Base-by-base conservation (phyloP, 805 yeast genomes). In the Priceomyces castillae region DNA sequence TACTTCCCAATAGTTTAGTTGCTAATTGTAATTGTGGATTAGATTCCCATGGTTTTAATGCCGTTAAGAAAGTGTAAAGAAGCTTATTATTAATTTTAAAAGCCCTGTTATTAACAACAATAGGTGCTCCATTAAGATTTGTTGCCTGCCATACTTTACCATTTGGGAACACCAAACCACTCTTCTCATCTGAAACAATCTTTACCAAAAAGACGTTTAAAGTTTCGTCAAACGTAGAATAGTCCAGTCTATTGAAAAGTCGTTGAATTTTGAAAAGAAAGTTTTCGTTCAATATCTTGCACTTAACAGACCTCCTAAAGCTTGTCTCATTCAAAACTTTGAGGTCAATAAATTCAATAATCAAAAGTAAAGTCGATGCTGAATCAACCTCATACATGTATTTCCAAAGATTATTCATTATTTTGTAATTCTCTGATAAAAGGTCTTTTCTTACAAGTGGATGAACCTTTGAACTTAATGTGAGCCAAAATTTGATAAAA, bases 41-140 rank as follows among this genome's bases (percentile, higher is more conserved):
- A 48, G 86, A 84, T 48, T 86, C 90, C 87, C 95, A 82, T 0
- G 97, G 96, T 53, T 85, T 87, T 54, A 90, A 69, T 23, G 73
- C 67, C 6, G 80, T 80, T 17, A 90, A 57, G 4, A 87, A 62
- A 2, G 82, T 75, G 53, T 80, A 82, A 3, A 88, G 62, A 22
- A 84, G 66, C 56, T 82, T 83, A 61, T 92, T 90, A 55, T 84
- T 77, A 25, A 85, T 68, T 47, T 68, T 78, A 63, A 82, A 85
- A 3, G 67, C 62, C 44, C 67, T 75, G 38, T 73, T 74, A 50
- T 81, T 80, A 11, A 80, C 65, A 0, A 60, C 56, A 1, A 82
- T 57, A 0, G 69, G 49, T 1, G 67, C 79, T 37, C 82, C 84
- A 39, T 48, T 52, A 53, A 50, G 30, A 48, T 42, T 19, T 47